Evolutionary conservation across 345 rosid genomes (phyloP).

Genomic region (Citrus unshiu): DNA sequence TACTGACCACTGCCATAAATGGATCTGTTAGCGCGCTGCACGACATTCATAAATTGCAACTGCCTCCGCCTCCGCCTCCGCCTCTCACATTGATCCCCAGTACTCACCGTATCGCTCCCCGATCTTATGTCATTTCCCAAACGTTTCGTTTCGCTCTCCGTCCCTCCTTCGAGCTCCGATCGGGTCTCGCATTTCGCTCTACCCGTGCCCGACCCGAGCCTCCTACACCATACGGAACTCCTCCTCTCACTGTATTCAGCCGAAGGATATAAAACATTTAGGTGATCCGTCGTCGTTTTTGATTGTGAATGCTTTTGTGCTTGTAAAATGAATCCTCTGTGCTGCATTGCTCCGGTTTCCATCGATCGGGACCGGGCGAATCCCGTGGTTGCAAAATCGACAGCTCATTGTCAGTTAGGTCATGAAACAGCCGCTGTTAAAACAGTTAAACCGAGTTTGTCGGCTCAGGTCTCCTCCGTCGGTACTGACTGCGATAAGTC

Average conservation of each 20-base stretch:
- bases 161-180: slow-evolving; percentile 34
- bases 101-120: background rate
- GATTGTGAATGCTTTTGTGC: slow-evolving; percentile 6
- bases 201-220: slow-evolving; percentile 15
- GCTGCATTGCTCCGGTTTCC: slow-evolving; percentile 99
- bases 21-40: slow-evolving; percentile 46
- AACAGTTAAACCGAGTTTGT: slow-evolving; percentile 47
- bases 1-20: slow-evolving; percentile 54
- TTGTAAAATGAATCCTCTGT: slow-evolving; percentile 81
- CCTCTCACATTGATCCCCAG: background rate
- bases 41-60: slow-evolving; percentile 29
- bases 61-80: background rate
- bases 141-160: slow-evolving; percentile 18
- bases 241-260: background rate
- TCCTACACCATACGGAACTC: slow-evolving; percentile 1
- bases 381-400: slow-evolving; percentile 58
- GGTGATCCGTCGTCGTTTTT: slow-evolving; percentile 2
- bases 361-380: slow-evolving; percentile 78
- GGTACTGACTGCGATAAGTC: slow-evolving; percentile 35
- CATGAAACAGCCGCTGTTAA: slow-evolving; percentile 27
- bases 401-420: slow-evolving; percentile 41
- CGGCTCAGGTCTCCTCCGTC: slow-evolving; percentile 62
- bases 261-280: background rate
- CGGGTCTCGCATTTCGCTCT: slow-evolving; percentile 26
- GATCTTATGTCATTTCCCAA: slow-evolving; percentile 41